phyloP scores from a whole-genome alignment of 495 filamentous ascomycete species.

The Hyaloscypha bicolor region DNA sequence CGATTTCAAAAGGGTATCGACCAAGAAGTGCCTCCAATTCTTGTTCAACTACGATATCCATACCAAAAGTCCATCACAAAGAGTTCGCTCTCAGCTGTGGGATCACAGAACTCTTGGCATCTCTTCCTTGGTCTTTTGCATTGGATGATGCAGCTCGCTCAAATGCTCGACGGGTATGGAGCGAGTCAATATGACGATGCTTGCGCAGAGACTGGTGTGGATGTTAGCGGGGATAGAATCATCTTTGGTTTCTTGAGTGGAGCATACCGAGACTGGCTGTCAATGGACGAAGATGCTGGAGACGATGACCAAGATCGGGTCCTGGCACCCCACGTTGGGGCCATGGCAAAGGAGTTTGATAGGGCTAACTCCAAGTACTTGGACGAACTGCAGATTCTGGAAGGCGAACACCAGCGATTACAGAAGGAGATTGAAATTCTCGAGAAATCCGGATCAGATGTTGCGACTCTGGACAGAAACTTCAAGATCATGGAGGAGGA shows the following conservation, averaged over 20 bases:
- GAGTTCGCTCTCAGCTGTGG: constrained; percentile 89
- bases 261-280: constrained; percentile 92
- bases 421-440: constrained; percentile 85
- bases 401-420: constrained; percentile 77
- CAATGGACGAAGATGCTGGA: constrained; percentile 80
- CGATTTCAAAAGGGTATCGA: constrained; percentile 91
- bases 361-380: constrained; percentile 75
- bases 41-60: constrained; percentile 93
- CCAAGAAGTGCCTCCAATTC: constrained; percentile 84
- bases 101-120: constrained; percentile 87
- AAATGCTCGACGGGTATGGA: constrained; percentile 82
- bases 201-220: constrained; percentile 79
- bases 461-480: constrained; percentile 78
- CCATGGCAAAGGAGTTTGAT: constrained; percentile 90
- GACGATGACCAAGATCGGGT: constrained; percentile 78
- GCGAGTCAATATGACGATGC: constrained; percentile 82
- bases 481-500: constrained; percentile 90
- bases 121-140: constrained; percentile 92
- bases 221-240: constrained; percentile 85
- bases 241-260: constrained; percentile 87
- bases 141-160: constrained; percentile 97
- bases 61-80: constrained; percentile 94
- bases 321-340: constrained; percentile 80
- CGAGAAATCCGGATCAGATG: constrained; percentile 79
- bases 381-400: constrained; percentile 78